These are phyloP conservation scores for Naganishia sp. DNA, from an alignment of 1,284 basidiomycete species.

Conservation along the genomic window DNA sequence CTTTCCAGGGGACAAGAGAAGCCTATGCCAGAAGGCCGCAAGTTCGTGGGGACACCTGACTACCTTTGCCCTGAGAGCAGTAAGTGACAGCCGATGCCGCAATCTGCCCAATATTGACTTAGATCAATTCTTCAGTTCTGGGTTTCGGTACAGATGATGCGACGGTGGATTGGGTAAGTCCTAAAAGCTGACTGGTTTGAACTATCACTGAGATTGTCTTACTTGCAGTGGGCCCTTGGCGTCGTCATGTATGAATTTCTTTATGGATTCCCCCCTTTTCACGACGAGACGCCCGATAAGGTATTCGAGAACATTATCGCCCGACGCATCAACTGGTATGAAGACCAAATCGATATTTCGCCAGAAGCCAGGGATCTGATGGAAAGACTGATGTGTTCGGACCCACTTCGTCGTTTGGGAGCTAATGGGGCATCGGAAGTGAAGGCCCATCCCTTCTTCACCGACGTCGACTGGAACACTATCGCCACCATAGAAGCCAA, in stretches of 20 bases:
- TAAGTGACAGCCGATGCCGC: constrained; percentile 1
- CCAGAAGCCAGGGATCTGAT: constrained; percentile 89
- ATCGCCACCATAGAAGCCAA: constrained; percentile 85
- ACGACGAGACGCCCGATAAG: constrained; percentile 92
- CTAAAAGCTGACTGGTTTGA: constrained; percentile 30
- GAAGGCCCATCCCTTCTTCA: constrained; percentile 87
- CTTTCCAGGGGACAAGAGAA: constrained; percentile 51
- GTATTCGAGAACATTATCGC: constrained; percentile 99
- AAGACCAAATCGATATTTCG: constrained; percentile 87
- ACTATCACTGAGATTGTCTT: neutral
- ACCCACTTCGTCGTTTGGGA: constrained; percentile 79
- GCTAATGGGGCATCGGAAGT: constrained; percentile 88
- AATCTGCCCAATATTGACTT: neutral
- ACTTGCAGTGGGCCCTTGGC: constrained; percentile 83
- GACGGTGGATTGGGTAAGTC: constrained; percentile 88
- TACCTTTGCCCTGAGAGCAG: constrained; percentile 93
- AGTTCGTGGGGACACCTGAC: constrained; percentile 95
- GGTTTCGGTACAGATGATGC: constrained; percentile 94
- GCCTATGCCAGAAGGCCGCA: constrained; percentile 70
- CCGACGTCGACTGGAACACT: constrained; percentile 88
- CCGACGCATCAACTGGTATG: constrained; percentile 87
- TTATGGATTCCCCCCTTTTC: constrained; percentile 96
- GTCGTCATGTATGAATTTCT: constrained; percentile 98
- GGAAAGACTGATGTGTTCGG: constrained; percentile 78
- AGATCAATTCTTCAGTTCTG: constrained; percentile 59